Evolutionary conservation across 768 basidiomycete genomes (phyloP).

Genomic region (Russula olivacea): DNA sequence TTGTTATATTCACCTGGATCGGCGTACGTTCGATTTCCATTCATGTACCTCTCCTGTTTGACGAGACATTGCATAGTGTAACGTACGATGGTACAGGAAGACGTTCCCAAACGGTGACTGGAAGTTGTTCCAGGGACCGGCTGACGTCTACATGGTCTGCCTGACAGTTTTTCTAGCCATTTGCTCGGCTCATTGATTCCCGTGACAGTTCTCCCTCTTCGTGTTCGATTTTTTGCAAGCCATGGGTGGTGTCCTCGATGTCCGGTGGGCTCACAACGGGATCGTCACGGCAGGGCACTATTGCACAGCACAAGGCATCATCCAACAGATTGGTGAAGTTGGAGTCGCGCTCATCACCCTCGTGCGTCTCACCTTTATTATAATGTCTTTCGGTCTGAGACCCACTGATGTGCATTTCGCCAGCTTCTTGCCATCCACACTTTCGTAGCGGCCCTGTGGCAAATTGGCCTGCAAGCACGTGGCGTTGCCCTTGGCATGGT

Average conservation of each 20-base stretch:
- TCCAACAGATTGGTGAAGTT: constrained; percentile 41
- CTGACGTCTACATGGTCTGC: constrained; percentile 40
- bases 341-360: constrained; percentile 40
- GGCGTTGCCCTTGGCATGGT: constrained; percentile 25
- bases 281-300: constrained; percentile 32
- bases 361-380: constrained; percentile 27
- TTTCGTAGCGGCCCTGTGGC: constrained; percentile 36
- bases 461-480: constrained; percentile 30
- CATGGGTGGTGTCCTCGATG: constrained; percentile 35
- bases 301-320: constrained; percentile 37
- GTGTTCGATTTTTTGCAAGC: constrained; percentile 37
- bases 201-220: constrained; percentile 28
- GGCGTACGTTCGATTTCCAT: constrained; percentile 3
- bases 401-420: constrained; percentile 28
- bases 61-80: constrained; percentile 7
- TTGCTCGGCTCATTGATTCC: constrained; percentile 16
- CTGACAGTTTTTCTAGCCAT: too few relatives aligned
- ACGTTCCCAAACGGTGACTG: neutral
- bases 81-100: constrained; percentile 9
- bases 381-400: neutral
- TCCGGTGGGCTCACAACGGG: constrained; percentile 36
- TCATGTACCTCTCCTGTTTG: neutral
- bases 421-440: constrained; percentile 37
- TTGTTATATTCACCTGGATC: neutral
- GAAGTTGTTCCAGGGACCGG: constrained; percentile 33